Conservation (phyloP, 257 asterid genomes). For the Jasminum sambac region DNA sequence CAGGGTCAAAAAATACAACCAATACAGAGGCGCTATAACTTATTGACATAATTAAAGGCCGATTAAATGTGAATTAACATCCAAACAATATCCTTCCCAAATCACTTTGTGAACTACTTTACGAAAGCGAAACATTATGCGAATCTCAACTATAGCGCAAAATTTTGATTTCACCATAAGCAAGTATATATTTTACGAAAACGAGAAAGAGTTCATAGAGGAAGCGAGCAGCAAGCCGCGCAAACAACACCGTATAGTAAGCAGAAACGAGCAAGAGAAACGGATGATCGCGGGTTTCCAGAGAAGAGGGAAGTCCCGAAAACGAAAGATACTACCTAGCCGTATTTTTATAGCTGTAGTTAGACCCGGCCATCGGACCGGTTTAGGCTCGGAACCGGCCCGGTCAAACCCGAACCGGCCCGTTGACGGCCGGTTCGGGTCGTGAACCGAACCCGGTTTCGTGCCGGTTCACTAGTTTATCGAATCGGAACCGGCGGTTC, state of each 20-base stretch:
- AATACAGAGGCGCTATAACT: background rate
- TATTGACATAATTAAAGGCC: background rate
- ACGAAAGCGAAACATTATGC: background rate
- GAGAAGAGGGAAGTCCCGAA: background rate
- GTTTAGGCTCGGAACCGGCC: too few species aligned
- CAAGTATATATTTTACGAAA: background rate
- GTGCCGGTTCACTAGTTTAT: too few species aligned
- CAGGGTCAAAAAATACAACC: background rate
- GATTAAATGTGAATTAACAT: background rate
- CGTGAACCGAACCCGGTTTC: too few species aligned
- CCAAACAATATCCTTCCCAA: background rate
- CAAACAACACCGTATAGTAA: constrained; percentile 31
- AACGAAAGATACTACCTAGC: background rate
- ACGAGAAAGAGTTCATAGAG: constrained; percentile 23
- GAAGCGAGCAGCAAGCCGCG: constrained; percentile 36
- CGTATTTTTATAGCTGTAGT: background rate
- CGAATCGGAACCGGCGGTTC: too few species aligned
- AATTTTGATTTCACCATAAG: background rate
- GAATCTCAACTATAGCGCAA: background rate
- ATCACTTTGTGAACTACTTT: background rate
- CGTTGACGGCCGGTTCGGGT: too few species aligned
- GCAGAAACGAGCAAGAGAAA: background rate
- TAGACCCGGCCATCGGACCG: too few species aligned
- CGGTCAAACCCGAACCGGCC: too few species aligned
- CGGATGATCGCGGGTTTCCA: constrained; percentile 36